Evolutionary conservation across 371 early-diverging fungal species (phyloP).

Genomic region (Zychaea mexicana): DNA sequence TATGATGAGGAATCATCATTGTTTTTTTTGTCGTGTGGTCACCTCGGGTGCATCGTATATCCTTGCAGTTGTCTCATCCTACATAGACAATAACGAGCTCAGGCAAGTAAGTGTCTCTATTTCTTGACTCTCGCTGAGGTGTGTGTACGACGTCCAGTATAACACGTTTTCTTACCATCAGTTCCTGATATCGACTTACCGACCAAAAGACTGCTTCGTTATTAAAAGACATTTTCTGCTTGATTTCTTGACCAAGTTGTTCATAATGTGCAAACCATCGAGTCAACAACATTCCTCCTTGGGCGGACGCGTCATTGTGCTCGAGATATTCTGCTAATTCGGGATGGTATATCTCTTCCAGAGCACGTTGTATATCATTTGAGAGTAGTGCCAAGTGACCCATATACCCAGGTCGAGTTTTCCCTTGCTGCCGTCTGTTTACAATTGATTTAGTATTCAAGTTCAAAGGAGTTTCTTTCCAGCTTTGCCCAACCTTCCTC

Average conservation of each 20-base stretch:
- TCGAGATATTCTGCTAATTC: neutral
- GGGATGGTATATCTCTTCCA: neutral
- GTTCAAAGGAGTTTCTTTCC: too few species aligned
- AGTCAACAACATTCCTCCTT: neutral
- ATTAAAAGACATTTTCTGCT: neutral
- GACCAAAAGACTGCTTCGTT: neutral
- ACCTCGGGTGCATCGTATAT: neutral
- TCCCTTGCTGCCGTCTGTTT: neutral
- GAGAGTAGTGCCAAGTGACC: conserved; percentile 23
- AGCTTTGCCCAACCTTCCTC: neutral
- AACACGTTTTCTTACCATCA: neutral
- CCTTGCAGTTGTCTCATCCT: neutral
- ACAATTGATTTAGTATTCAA: neutral
- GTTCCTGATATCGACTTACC: neutral
- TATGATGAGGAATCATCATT: too few species aligned
- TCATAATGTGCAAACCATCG: neutral
- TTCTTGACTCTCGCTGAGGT: too few species aligned
- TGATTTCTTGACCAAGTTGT: neutral
- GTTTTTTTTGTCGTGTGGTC: neutral
- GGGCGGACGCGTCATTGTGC: neutral
- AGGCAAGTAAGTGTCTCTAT: too few species aligned
- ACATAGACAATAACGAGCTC: neutral
- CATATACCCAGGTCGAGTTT: conserved; percentile 11
- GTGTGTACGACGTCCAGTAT: neutral
- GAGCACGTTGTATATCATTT: conserved; percentile 10